A percentile compares a stretch with the other conserved stretches of the same genome.
These are phyloP conservation scores for Apiospora sp. DNA, from an alignment of 2,329 filamentous ascomycete species.

Conservation along the genomic window DNA sequence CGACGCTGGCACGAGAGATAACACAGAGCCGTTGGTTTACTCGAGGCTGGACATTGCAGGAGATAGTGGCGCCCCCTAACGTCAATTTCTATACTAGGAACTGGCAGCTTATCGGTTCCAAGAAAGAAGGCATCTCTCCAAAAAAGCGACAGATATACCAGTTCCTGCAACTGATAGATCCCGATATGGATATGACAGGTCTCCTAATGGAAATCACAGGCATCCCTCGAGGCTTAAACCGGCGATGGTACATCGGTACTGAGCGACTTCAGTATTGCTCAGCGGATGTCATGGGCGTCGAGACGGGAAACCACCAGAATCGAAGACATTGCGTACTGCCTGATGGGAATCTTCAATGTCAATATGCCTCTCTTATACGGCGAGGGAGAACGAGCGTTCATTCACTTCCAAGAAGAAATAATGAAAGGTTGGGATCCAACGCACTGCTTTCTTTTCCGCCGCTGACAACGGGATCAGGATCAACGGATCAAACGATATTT, in stretches of 20 bases:
- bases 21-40: neutral
- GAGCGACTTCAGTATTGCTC: neutral
- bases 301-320: constrained; percentile 20
- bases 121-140: neutral
- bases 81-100: neutral
- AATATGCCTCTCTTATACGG: constrained; percentile 28
- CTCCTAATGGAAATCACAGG: neutral
- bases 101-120: neutral
- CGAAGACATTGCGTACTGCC: constrained; percentile 26
- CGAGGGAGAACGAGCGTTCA: constrained; percentile 23
- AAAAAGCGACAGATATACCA: too few species aligned
- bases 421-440: neutral
- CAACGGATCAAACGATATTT: neutral
- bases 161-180: neutral
- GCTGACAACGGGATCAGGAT: neutral
- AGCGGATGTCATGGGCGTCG: constrained; percentile 23
- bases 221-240: neutral
- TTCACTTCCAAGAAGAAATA: constrained; percentile 23
- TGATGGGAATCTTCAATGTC: constrained; percentile 26
- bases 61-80: neutral
- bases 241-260: neutral
- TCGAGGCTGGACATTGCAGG: neutral
- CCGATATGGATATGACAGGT: neutral
- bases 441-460: neutral
- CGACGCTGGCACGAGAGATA: too few species aligned